Conservation (phyloP, 2,329 filamentous ascomycete species). For the Graphilbum sp. region DNA sequence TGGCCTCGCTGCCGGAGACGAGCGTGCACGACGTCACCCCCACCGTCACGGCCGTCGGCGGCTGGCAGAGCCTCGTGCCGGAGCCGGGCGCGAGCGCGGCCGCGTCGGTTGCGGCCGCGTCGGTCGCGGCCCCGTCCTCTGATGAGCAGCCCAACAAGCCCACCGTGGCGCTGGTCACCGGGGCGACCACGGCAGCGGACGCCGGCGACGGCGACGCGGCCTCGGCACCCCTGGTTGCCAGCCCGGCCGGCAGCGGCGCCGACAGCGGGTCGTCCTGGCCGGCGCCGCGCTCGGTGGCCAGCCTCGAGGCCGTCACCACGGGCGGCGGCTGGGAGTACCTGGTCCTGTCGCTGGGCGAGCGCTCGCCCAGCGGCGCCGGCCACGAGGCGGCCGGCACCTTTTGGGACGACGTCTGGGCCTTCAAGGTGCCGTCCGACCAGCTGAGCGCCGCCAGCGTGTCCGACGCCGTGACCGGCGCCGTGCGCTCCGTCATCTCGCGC, state of each 20-base stretch:
- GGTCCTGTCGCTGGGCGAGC: constrained; percentile 44
- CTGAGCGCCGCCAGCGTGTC: constrained; percentile 38
- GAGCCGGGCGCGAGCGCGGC: constrained; percentile 9
- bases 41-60: constrained; percentile 28
- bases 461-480: constrained; percentile 34
- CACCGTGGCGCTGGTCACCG: not conserved
- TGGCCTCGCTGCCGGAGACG: constrained; percentile 38
- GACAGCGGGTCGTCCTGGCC: too few relatives aligned
- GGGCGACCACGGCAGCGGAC: constrained; percentile 12
- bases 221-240: too few relatives aligned
- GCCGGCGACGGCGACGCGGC: not conserved
- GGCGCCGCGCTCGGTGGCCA: constrained; percentile 33
- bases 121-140: too few relatives aligned
- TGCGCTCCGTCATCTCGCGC: constrained; percentile 19
- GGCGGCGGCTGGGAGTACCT: constrained; percentile 46
- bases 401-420: constrained; percentile 46
- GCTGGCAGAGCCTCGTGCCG: constrained; percentile 29
- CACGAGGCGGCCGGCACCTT: constrained; percentile 36
- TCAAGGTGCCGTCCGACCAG: constrained; percentile 39
- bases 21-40: constrained; percentile 27
- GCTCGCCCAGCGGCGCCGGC: constrained; percentile 28
- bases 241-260: too few relatives aligned
- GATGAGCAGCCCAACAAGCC: not conserved
- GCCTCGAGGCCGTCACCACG: constrained; percentile 37
- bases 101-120: too few relatives aligned